Evolutionary conservation across 805 yeast species (phyloP).

Genomic region (Kuraishia ogatae): DNA sequence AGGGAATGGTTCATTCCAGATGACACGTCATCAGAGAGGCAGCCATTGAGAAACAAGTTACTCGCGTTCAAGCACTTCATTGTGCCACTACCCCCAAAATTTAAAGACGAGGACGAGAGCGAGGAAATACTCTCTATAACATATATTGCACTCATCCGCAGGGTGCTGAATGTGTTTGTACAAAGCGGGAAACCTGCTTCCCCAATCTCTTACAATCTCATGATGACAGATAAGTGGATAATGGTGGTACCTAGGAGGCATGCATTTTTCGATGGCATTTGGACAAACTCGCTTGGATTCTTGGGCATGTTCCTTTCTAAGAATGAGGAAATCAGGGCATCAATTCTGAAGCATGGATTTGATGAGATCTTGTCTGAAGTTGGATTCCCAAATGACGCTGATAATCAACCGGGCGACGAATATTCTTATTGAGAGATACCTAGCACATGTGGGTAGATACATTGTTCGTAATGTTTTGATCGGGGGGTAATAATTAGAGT

Average conservation of each 20-base stretch:
- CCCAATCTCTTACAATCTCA: constrained; percentile 67
- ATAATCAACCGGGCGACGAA: constrained; percentile 42
- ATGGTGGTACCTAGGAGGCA: constrained; percentile 75
- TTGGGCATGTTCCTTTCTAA: constrained; percentile 76
- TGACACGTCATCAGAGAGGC: constrained; percentile 25
- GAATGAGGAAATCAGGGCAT: constrained; percentile 41
- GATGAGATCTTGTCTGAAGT: constrained; percentile 47
- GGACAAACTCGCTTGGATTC: constrained; percentile 75
- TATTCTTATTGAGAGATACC: constrained; percentile 40
- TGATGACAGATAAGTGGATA: constrained; percentile 78
- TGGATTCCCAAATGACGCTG: constrained; percentile 60
- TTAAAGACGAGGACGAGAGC: constrained; percentile 27
- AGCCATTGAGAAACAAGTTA: constrained; percentile 53
- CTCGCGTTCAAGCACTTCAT: constrained; percentile 78
- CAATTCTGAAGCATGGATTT: constrained; percentile 39
- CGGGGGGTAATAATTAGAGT: no score
- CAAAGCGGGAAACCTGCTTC: constrained; percentile 30
- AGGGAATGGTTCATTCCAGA: constrained; percentile 47
- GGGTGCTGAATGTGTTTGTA: constrained; percentile 58
- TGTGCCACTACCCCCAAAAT: constrained; percentile 43
- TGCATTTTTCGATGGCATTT: constrained; percentile 44
- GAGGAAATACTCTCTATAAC: constrained; percentile 57
- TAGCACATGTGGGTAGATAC: background rate
- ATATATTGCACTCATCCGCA: constrained; percentile 65
- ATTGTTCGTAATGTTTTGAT: background rate